Evolutionary conservation across 768 basidiomycete species (phyloP).

Genomic region (Pisolithus marmoratus): DNA sequence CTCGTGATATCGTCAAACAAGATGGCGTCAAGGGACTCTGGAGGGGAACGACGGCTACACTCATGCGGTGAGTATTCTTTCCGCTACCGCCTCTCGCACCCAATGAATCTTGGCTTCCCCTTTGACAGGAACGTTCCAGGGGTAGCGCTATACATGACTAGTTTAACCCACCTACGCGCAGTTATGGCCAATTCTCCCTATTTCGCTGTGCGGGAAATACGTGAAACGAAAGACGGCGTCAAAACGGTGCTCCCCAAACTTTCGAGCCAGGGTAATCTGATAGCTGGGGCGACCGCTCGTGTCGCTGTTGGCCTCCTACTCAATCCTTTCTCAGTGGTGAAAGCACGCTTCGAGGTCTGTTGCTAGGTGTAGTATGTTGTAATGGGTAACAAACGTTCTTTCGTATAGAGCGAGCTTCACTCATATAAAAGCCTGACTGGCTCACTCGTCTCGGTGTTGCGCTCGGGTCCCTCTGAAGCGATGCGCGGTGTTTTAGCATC

Average conservation of each 20-base stretch:
- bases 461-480: conserved; percentile 73
- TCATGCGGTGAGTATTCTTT: conserved; percentile 48
- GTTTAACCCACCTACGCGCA: conserved; percentile 75
- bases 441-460: conserved; percentile 54
- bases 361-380: not conserved
- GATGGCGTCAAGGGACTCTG: conserved; percentile 74
- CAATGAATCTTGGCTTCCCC: conserved; percentile 1
- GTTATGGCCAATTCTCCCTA: conserved; percentile 67
- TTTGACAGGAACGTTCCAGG: conserved; percentile 79
- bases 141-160: conserved; percentile 87
- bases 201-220: conserved; percentile 43
- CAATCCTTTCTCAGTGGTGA: conserved; percentile 88
- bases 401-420: conserved; percentile 69
- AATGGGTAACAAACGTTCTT: not conserved
- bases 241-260: conserved; percentile 64
- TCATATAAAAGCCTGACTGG: conserved; percentile 56
- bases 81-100: not conserved
- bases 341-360: conserved; percentile 85
- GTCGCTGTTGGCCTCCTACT: conserved; percentile 76
- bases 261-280: conserved; percentile 71
- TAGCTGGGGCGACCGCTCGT: conserved; percentile 81
- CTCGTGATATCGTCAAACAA: conserved; percentile 51
- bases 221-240: conserved; percentile 12
- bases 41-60: conserved; percentile 81
- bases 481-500: conserved; percentile 85